These are phyloP conservation scores for Dactylellina haptotyla DNA, from an alignment of 2,329 filamentous ascomycete species.

Conservation along the genomic window DNA sequence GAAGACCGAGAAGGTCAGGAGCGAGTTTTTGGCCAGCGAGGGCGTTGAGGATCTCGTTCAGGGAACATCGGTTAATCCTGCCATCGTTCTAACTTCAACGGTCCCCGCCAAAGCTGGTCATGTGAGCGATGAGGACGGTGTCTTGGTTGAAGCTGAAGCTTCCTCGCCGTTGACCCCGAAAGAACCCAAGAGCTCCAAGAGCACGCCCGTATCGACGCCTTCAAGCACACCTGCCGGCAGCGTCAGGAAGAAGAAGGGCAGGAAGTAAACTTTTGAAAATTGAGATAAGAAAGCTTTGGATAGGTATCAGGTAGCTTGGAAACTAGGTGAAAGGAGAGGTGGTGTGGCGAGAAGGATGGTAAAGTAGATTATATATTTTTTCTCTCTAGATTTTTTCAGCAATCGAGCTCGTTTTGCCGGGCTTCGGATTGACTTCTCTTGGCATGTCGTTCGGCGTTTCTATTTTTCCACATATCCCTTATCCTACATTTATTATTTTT, in stretches of 20 bases:
- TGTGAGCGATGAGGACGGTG: conserved; percentile 76
- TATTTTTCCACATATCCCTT: conserved; percentile 45
- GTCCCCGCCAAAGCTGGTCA: conserved; percentile 58
- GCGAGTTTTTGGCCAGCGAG: conserved; percentile 77
- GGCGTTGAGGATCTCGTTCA: conserved; percentile 63
- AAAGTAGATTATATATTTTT: conserved; percentile 6
- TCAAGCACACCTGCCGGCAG: conserved; percentile 41
- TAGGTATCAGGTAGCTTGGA: too few species aligned
- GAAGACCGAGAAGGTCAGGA: conserved; percentile 80
- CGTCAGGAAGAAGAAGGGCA: conserved; percentile 54
- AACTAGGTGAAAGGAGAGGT: too few species aligned
- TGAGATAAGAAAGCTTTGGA: too few species aligned
- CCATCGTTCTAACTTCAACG: conserved; percentile 59
- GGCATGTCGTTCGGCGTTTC: conserved; percentile 55
- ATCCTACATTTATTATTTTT: conserved; percentile 25
- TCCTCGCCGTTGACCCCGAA: conserved; percentile 10
- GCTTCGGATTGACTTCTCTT: conserved; percentile 25
- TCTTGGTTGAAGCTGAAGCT: conserved; percentile 73
- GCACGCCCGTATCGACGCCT: conserved; percentile 36
- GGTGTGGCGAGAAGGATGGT: not conserved
- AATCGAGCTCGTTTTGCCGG: not conserved
- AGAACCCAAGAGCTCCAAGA: conserved; percentile 32
- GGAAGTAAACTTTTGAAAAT: conserved; percentile 52
- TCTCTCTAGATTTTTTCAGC: not conserved
- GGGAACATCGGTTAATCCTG: conserved; percentile 24